Evolutionary conservation across 352 stramenopile genomes (phyloP).

Genomic region (Globisporangium canariense): DNA sequence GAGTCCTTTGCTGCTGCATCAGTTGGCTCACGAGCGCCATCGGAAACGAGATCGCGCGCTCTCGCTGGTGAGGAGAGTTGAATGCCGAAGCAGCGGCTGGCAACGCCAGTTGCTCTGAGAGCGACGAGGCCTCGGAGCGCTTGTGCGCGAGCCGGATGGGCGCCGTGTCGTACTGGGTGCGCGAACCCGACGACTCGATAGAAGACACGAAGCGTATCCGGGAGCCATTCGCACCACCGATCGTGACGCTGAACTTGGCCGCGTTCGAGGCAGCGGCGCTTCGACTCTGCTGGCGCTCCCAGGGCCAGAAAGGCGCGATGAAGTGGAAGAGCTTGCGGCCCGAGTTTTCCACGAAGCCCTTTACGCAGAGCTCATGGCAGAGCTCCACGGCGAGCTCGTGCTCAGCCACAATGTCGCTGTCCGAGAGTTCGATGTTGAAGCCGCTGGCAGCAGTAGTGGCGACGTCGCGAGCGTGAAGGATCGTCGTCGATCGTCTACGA

Average conservation of each 20-base stretch:
- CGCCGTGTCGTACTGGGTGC: constrained; percentile 13
- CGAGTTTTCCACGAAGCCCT: constrained; percentile 64
- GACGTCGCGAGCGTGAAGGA: background rate
- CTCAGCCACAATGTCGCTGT: constrained; percentile 33
- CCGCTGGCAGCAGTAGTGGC: background rate
- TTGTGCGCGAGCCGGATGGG: constrained; percentile 17
- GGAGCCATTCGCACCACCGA: constrained; percentile 29
- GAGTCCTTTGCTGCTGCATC: constrained; percentile 4
- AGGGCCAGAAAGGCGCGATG: constrained; percentile 54
- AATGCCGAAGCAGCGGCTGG: background rate
- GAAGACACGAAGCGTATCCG: constrained; percentile 54
- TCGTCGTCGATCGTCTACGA: constrained; percentile 10
- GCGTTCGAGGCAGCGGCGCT: background rate
- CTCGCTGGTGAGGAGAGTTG: constrained; percentile 14
- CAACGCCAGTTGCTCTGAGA: constrained; percentile 13
- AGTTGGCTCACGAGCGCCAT: constrained; percentile 16
- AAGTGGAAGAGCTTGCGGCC: constrained; percentile 57
- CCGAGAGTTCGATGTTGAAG: constrained; percentile 18
- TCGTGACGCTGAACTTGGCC: constrained; percentile 27
- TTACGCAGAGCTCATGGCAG: constrained; percentile 78
- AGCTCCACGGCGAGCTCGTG: constrained; percentile 60
- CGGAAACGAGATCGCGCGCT: constrained; percentile 32
- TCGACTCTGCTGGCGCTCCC: constrained; percentile 20
- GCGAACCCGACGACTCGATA: constrained; percentile 13
- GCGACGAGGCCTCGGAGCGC: constrained; percentile 13